Percentiles rank a stretch among this genome's conserved stretches.
phyloP scores from a whole-genome alignment of 2,329 filamentous ascomycete species.

The Endoconidiophora laricicola region DNA sequence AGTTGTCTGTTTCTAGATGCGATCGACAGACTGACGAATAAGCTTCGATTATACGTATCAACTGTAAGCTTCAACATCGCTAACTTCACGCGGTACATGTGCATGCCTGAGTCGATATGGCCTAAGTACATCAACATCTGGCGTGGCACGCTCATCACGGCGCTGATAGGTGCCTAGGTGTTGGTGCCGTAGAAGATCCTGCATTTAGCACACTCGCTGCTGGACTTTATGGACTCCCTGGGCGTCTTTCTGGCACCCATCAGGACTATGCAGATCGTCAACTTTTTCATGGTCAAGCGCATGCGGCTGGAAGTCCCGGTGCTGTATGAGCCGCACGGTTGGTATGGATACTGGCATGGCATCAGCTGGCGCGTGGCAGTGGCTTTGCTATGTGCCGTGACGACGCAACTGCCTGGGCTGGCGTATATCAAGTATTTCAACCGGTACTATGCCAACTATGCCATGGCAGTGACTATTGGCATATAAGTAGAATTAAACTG shows the following conservation, averaged over 20 bases:
- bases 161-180: slow-evolving; percentile 37
- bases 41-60: too few species aligned
- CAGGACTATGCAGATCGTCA: slow-evolving; percentile 40
- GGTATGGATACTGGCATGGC: slow-evolving; percentile 30
- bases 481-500: background rate
- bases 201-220: slow-evolving; percentile 37
- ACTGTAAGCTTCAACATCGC: too few species aligned
- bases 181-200: slow-evolving; percentile 52
- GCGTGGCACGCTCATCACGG: slow-evolving; percentile 37
- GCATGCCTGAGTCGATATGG: slow-evolving; percentile 15
- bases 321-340: slow-evolving; percentile 22
- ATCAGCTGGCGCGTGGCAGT: slow-evolving; percentile 43
- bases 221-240: slow-evolving; percentile 47
- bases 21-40: too few species aligned
- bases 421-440: slow-evolving; percentile 15
- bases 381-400: slow-evolving; percentile 39
- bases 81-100: too few species aligned
- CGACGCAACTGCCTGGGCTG: slow-evolving; percentile 40
- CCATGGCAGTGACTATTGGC: background rate
- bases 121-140: slow-evolving; percentile 38
- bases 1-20: too few species aligned
- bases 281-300: slow-evolving; percentile 43
- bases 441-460: slow-evolving; percentile 3
- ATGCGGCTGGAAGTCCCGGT: slow-evolving; percentile 28
- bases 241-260: slow-evolving; percentile 47